Evolutionary conservation across 2,329 filamentous ascomycete genomes (phyloP).

Genomic region (Calonectria fujianensis): DNA sequence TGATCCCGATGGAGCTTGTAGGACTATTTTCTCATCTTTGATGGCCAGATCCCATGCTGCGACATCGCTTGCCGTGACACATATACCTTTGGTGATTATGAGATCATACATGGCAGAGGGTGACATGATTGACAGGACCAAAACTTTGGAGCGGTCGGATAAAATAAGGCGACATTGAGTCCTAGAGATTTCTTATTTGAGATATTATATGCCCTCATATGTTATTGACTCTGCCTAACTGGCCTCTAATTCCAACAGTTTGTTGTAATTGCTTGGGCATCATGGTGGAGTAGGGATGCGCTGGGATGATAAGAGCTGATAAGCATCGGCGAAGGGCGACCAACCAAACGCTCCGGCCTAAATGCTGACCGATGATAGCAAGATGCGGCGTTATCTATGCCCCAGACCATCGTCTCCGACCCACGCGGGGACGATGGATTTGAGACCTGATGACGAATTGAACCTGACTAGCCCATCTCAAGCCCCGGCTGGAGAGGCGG

Average conservation of each 20-base stretch:
- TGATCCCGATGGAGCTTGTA: conserved; percentile 1
- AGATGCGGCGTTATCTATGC: not conserved
- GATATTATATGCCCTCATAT: not conserved
- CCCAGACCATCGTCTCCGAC: not conserved
- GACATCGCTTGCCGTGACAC: not conserved
- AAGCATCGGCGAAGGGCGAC: not conserved
- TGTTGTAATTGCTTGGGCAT: not conserved
- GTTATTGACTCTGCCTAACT: not conserved
- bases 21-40: not conserved
- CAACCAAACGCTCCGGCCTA: conserved; percentile 10
- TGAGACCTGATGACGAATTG: not conserved
- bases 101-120: not conserved
- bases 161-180: not conserved
- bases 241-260: not conserved
- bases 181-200: not conserved
- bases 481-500: not conserved
- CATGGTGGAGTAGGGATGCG: not conserved
- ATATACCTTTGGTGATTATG: not conserved
- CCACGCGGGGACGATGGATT: not conserved
- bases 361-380: conserved; percentile 1
- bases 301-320: not conserved
- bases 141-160: not conserved
- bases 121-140: not conserved
- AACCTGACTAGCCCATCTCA: not conserved
- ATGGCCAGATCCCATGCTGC: conserved; percentile 13